A percentile compares a stretch with the other conserved stretches of the same genome.
Conservation (phyloP, 441 rosid genomes). For the Populus hybrid region DNA sequence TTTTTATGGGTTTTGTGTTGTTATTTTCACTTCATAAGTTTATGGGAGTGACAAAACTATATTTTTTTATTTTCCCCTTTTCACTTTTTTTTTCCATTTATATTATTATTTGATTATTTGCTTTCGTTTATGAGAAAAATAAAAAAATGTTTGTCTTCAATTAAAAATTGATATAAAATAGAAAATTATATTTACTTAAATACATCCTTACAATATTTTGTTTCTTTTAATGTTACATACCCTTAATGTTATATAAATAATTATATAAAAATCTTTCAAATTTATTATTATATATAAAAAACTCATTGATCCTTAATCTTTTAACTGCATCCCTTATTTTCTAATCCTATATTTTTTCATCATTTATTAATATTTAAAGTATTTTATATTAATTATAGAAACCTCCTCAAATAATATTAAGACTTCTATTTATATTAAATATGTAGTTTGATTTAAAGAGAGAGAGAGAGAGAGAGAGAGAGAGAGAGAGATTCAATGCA, state of each 20-base stretch:
- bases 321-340: background rate
- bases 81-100: background rate
- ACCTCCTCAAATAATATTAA: background rate
- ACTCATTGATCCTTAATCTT: background rate
- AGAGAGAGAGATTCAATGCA: background rate
- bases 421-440: background rate
- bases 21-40: background rate
- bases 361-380: background rate
- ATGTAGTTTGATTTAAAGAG: background rate
- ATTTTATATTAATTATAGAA: no score
- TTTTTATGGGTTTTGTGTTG: background rate
- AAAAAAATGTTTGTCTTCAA: background rate
- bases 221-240: background rate
- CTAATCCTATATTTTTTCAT: background rate
- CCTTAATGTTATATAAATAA: background rate
- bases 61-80: background rate
- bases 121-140: no score
- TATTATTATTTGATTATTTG: no score
- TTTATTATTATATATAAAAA: no score
- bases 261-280: no score
- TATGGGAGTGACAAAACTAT: background rate
- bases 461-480: no score
- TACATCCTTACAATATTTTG: background rate
- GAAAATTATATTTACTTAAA: background rate
- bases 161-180: no score